Evolutionary conservation across 495 filamentous ascomycete species (phyloP).

Genomic region (Bryoglossum gracile): DNA sequence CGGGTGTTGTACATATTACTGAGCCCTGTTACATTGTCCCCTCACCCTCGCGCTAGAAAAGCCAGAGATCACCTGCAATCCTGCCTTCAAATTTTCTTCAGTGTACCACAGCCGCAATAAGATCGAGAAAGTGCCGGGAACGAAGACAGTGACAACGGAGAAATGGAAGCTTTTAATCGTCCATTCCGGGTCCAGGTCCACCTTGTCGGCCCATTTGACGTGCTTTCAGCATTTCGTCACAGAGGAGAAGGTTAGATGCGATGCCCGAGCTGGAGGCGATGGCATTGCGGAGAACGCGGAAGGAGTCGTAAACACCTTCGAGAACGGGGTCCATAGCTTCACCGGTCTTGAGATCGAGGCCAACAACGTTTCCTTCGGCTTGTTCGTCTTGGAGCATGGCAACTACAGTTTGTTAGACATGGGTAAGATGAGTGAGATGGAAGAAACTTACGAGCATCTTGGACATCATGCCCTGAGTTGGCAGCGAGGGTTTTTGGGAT

Average conservation of each 20-base stretch:
- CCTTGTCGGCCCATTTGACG: constrained; percentile 72
- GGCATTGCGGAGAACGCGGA: constrained; percentile 86
- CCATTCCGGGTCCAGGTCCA: constrained; percentile 47
- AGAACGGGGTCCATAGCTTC: constrained; percentile 94
- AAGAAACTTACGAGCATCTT: constrained; percentile 68
- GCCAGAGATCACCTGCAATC: too few relatives aligned
- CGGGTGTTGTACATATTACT: constrained; percentile 21
- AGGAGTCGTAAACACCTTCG: constrained; percentile 91
- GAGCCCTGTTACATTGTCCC: constrained; percentile 14
- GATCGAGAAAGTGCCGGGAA: constrained; percentile 8
- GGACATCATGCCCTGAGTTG: constrained; percentile 93
- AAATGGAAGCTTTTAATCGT: constrained; percentile 32
- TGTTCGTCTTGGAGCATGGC: constrained; percentile 81
- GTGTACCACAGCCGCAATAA: constrained; percentile 2
- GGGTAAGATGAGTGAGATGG: background rate
- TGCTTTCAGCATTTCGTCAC: constrained; percentile 95
- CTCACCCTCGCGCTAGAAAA: too few relatives aligned
- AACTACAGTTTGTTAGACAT: constrained; percentile 38
- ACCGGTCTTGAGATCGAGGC: constrained; percentile 77
- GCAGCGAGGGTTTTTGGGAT: constrained; percentile 97
- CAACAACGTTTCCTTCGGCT: constrained; percentile 74
- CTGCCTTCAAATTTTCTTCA: too few relatives aligned
- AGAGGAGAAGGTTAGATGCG: constrained; percentile 88
- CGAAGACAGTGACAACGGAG: too few relatives aligned
- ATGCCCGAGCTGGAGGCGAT: constrained; percentile 93